Evolutionary conservation across 345 rosid genomes (phyloP).

Genomic region (Moringa oleifera): DNA sequence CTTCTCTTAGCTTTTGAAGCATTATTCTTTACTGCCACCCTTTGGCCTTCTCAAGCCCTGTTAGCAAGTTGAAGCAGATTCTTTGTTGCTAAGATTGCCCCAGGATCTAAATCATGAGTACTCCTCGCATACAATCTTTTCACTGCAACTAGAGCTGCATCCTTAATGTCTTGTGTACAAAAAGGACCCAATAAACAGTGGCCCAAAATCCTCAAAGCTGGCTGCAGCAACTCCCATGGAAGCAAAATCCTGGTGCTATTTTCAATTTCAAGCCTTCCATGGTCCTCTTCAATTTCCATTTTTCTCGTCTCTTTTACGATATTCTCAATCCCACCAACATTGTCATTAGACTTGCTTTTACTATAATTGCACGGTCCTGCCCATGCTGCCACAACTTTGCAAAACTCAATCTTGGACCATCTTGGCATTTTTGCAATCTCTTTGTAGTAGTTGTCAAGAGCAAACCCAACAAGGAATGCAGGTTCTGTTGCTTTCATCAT

Average conservation of each 20-base stretch:
- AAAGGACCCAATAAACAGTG: background rate
- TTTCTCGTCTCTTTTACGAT: slow-evolving; percentile 1
- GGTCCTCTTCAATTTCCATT: background rate
- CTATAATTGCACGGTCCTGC: background rate
- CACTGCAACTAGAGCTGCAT: slow-evolving; percentile 2
- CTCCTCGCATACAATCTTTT: background rate
- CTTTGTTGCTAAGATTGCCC: background rate
- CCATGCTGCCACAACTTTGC: slow-evolving; percentile 3
- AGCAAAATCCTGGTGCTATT: background rate
- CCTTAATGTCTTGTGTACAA: background rate
- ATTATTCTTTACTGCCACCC: background rate
- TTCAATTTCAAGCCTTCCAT: background rate
- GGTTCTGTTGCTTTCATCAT: background rate
- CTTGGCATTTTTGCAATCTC: background rate
- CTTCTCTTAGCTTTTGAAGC: background rate
- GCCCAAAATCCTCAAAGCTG: background rate
- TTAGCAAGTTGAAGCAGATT: background rate
- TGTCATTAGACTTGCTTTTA: background rate
- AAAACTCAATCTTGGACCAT: slow-evolving; percentile 2
- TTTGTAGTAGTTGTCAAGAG: background rate
- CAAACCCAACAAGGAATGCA: background rate
- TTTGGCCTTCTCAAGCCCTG: background rate
- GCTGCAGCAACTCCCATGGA: background rate
- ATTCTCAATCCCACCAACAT: background rate
- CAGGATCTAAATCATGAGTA: background rate